Evolutionary conservation across 2,329 filamentous ascomycete genomes (phyloP), one percentile per base, ranked within the genome.

Genomic region (Ceratocystis diversiconidia): DNA sequence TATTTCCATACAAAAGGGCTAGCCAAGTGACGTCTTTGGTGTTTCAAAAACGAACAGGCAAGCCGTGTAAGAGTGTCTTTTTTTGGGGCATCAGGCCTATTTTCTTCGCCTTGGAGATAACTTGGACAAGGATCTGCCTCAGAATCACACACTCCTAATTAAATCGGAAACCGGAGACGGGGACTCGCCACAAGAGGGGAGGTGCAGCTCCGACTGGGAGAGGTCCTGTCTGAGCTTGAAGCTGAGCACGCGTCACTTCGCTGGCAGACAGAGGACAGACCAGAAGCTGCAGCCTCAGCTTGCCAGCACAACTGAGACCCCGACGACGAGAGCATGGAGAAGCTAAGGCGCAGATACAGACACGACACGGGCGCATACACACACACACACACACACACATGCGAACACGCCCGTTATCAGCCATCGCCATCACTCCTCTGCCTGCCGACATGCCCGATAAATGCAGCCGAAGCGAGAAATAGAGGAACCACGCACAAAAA

Each of bases 61-160:
- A 30, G n/a, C 12, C 17, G 28, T 32, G 17, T 30, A 59, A 59
- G 32, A 59, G 52, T 5, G 52, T 32, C 52, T 30, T 25, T 59
- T 57, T 59, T 57, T 59, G 17, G 28, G 28, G 52, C 22, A 59
- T 32, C 28, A 59, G 22, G 8, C n/a, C 52, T 59, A 59, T 59
- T 59, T 59, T 59, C 12, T 32, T 32, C 12, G 28, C 6, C n/a
- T 10, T 6, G 25, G 25, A 28, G 17, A 17, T n/a, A 12, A 59
- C 25, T 59, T 32, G 10, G 15, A n/a, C 52, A n/a, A 59, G 52
- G 52, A 59, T 59, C 28, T 59, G 52, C 52, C 28, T 59, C 52
- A 59, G 52, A 30, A 59, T 36, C 52, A 59, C 28, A 30, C 52
- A 59, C 52, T 59, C 52, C 15, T 59, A 59, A 59, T 59, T 59